Evolutionary conservation across 2,329 filamentous ascomycete species (phyloP).

Genomic region (Colletotrichum nymphaeae): DNA sequence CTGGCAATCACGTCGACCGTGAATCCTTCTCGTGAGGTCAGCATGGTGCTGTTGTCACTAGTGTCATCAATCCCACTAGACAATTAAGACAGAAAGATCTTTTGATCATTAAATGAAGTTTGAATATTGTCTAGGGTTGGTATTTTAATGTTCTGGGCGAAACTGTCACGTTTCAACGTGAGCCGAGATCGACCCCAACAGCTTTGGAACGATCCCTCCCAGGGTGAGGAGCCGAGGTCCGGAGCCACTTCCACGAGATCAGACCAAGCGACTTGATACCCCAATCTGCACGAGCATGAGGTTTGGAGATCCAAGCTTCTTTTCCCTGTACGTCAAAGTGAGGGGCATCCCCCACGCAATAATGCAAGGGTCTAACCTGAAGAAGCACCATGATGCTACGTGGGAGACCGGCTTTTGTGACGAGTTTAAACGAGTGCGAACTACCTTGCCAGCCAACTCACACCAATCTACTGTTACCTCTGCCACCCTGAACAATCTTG

Average conservation of each 20-base stretch:
- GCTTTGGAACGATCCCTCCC: background rate
- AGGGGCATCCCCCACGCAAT: background rate
- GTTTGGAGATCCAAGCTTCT: background rate
- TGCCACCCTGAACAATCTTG: background rate
- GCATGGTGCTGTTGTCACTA: background rate
- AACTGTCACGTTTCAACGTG: slow-evolving; percentile 29
- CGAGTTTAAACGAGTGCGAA: slow-evolving; percentile 28
- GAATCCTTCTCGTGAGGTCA: slow-evolving; percentile 39
- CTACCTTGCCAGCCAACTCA: background rate
- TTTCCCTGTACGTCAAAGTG: slow-evolving; percentile 3
- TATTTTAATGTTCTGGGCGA: slow-evolving; percentile 2
- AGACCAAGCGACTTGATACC: background rate
- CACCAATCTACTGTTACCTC: background rate
- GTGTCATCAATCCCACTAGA: too few species aligned
- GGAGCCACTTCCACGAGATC: background rate
- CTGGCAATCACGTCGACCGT: slow-evolving; percentile 39
- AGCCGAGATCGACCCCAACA: background rate
- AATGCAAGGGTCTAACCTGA: background rate
- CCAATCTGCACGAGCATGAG: slow-evolving; percentile 5
- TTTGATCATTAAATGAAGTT: background rate
- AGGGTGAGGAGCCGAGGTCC: slow-evolving; percentile 18
- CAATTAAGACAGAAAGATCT: too few species aligned
- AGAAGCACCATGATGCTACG: background rate
- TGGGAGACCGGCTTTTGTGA: background rate
- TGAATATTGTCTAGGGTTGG: background rate